Evolutionary conservation across 1,284 basidiomycete species (phyloP).

Genomic region (Sphaerobolus stellatus): DNA sequence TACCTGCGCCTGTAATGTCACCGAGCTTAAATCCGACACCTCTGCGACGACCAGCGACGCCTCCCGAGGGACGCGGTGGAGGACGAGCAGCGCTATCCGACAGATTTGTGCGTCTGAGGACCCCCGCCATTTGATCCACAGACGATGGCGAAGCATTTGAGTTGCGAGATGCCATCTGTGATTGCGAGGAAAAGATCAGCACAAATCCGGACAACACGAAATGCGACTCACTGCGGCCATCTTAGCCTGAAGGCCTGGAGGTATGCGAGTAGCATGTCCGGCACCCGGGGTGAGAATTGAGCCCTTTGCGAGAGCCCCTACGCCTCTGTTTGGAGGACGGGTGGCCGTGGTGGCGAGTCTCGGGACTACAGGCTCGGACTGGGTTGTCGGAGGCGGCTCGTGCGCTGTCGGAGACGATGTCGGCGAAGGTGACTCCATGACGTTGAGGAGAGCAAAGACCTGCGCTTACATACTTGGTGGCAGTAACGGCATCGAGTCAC

Average conservation of each 20-base stretch:
- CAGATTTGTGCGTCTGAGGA: constrained; percentile 39
- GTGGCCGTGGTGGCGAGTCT: constrained; percentile 40
- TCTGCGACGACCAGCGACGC: constrained; percentile 52
- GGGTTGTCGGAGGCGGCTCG: constrained; percentile 21
- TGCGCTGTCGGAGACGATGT: constrained; percentile 24
- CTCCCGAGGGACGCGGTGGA: constrained; percentile 25
- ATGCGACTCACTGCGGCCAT: constrained; percentile 73
- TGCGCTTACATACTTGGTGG: constrained; percentile 2
- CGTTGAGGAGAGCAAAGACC: constrained; percentile 6
- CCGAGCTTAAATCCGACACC: constrained; percentile 61
- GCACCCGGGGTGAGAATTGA: constrained; percentile 13
- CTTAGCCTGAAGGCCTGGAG: constrained; percentile 88
- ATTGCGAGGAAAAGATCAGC: neutral
- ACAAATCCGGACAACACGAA: constrained; percentile 1
- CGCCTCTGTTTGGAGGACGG: constrained; percentile 5
- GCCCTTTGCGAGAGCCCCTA: constrained; percentile 21
- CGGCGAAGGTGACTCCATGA: constrained; percentile 20
- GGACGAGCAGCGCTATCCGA: constrained; percentile 29
- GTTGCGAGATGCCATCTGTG: constrained; percentile 58
- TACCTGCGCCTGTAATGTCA: constrained; percentile 56
- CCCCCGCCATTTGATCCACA: constrained; percentile 41
- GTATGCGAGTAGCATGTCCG: constrained; percentile 64
- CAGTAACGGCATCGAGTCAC: constrained; percentile 1
- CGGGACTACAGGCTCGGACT: constrained; percentile 32
- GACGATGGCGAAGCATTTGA: constrained; percentile 25